Base-by-base conservation (phyloP, 345 rosid genomes). In the Hibiscus syriacus region DNA sequence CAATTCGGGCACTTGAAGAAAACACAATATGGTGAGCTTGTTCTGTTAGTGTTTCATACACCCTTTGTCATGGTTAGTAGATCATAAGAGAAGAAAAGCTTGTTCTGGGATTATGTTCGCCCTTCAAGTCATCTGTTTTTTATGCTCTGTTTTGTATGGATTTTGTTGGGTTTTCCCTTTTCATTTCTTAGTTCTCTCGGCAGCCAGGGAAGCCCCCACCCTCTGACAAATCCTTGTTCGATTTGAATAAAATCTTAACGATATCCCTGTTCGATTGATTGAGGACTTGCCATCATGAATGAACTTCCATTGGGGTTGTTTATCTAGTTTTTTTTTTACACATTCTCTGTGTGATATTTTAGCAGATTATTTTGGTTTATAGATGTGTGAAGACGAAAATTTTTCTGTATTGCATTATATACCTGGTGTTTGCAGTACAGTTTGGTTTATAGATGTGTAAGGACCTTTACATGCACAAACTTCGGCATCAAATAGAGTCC, bases 11-110 rank as follows among this genome's bases (percentile, higher is more conserved):
- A 58, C 69, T 67, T 74, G 72, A 80, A 32, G 55, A 1, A 3
- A 9, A 17, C 60, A 43, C 26, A 72, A 49, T 50, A 54, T 39
- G 53, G 85, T 76, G 55, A 73, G 72, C 55, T 12, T 32, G 41
- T 38, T 38, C 10, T 38, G 41, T 38, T 38, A 38, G 41, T 38
- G 41, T 63, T 43, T 38, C 23, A 50, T 45, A 26, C 43, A 26
- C 29, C 5, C 8, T 50, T 19, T 9, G 26, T 1, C 3, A 4
- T 1, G 3, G 1, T 23, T 64, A 5, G 0, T 52, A n/a, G n/a
- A n/a, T n/a, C n/a, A n/a, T n/a, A n/a, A n/a, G n/a, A n/a, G n/a
- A n/a, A n/a, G n/a, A n/a, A n/a, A n/a, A n/a, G n/a, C n/a, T n/a
- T n/a, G n/a, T n/a, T n/a, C n/a, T n/a, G n/a, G n/a, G n/a, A n/a